Percentiles rank a stretch among this genome's conserved stretches.
Evolutionary conservation across 768 basidiomycete genomes (phyloP).

Genomic region (Agaricus blazei): DNA sequence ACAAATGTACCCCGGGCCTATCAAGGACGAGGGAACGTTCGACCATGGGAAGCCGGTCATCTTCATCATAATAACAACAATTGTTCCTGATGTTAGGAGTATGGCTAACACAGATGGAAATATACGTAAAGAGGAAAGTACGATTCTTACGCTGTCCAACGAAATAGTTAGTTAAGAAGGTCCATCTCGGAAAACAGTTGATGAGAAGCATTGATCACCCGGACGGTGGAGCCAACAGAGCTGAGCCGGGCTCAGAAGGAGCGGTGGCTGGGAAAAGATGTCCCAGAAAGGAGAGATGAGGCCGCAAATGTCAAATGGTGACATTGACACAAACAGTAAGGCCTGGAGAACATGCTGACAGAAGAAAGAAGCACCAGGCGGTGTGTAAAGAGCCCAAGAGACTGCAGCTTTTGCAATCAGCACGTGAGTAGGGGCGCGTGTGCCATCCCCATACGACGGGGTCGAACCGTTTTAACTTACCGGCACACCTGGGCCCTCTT

Average conservation of each 20-base stretch:
- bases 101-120: too few species aligned
- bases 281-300: not conserved
- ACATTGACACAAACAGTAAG: not conserved
- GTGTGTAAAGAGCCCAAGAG: too few species aligned
- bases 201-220: not conserved
- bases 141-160: too few species aligned
- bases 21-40: too few species aligned
- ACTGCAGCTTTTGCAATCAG: not conserved
- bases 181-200: conserved; percentile 11
- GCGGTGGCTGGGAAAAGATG: not conserved
- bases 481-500: not conserved
- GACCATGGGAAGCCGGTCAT: too few species aligned
- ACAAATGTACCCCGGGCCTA: too few species aligned
- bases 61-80: too few species aligned
- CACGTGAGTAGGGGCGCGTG: conserved; percentile 1
- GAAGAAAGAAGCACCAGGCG: not conserved
- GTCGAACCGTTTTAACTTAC: not conserved
- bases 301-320: not conserved
- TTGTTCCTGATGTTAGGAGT: too few species aligned
- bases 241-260: not conserved
- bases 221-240: not conserved
- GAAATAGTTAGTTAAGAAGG: too few species aligned
- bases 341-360: not conserved
- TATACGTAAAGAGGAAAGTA: too few species aligned
- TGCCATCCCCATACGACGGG: not conserved